Evolutionary conservation across 2,329 filamentous ascomycete genomes (phyloP), one percentile per base, ranked within the genome.

Genomic region (Pestalotiopsis sp.): DNA sequence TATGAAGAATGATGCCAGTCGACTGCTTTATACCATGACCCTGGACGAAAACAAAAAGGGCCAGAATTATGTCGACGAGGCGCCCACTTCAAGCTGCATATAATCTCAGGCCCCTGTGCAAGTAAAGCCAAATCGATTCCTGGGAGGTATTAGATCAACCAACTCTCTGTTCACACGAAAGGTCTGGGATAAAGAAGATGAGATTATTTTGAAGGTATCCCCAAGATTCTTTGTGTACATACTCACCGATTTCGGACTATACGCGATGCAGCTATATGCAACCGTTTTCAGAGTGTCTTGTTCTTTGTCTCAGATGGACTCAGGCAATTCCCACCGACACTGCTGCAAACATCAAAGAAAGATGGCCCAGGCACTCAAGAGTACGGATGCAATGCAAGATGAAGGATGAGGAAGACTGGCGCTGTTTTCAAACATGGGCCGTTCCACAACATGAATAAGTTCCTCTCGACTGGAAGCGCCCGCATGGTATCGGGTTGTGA

Each of bases 221-320:
- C 36, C 13, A 36, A 6, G 41, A 52, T 20, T 14, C 38, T 64
- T 64, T 64, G 41, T 45, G 27, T n/a, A 39, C 23, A 9, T 9
- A 56, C 14, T 52, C 56, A n/a, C 62, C 23, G 23, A 20, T 49
- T 52, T 49, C 39, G 41, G 62, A 45, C 23, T 25, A 13, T 39
- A 20, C 5, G 23, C 23, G 36, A 63, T 20, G 60, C n/a, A n/a
- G 49, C 38, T 39, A 20, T 11, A 49, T 20, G n/a, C 38, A 20
- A n/a, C 38, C 41, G 62, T 64, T 64, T 64, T 64, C 62, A 20
- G 45, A 39, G 39, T 25, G 12, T 23, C 6, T 63, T 36, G 38
- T 45, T 64, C 38, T 49, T 64, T 64, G 62, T 64, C 62, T 64
- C 41, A 64, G 62, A 49, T 52, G 62, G 13, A 39, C 17, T 12